Evolutionary conservation across 1,284 basidiomycete species (phyloP).

Genomic region (Wallemia ichthyophaga): DNA sequence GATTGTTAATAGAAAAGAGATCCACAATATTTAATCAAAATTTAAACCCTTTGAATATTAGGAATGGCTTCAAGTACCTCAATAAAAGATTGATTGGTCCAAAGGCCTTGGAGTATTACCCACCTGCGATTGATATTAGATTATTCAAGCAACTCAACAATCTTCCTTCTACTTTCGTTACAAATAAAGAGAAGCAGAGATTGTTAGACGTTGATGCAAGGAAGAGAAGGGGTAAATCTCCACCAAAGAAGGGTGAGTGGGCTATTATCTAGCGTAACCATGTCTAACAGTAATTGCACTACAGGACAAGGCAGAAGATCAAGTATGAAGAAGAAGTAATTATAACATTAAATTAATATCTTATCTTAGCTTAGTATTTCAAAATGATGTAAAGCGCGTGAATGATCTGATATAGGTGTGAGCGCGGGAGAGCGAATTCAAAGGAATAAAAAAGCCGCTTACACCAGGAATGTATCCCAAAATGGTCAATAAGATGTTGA

Average conservation of each 20-base stretch:
- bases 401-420: conserved; percentile 1
- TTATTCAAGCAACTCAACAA: conserved; percentile 26
- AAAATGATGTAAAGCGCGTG: conserved; percentile 4
- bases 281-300: not conserved
- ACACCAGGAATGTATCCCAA: conserved; percentile 4
- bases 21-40: conserved; percentile 50
- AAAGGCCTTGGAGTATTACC: conserved; percentile 47
- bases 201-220: conserved; percentile 32
- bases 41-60: conserved; percentile 41
- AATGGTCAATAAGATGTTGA: conserved; percentile 2
- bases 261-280: not conserved
- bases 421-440: not conserved
- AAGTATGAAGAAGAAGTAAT: conserved; percentile 1
- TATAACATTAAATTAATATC: not conserved
- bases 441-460: not conserved
- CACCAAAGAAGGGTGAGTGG: conserved; percentile 29
- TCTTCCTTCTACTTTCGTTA: conserved; percentile 16
- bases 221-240: conserved; percentile 43
- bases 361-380: not conserved
- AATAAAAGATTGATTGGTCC: conserved; percentile 40
- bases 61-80: conserved; percentile 62
- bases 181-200: conserved; percentile 32
- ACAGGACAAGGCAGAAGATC: not conserved
- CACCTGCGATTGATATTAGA: conserved; percentile 25
- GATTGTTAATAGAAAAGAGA: conserved; percentile 14